Base-by-base conservation (phyloP, 805 yeast species). In the Candida manassasensis region DNA sequence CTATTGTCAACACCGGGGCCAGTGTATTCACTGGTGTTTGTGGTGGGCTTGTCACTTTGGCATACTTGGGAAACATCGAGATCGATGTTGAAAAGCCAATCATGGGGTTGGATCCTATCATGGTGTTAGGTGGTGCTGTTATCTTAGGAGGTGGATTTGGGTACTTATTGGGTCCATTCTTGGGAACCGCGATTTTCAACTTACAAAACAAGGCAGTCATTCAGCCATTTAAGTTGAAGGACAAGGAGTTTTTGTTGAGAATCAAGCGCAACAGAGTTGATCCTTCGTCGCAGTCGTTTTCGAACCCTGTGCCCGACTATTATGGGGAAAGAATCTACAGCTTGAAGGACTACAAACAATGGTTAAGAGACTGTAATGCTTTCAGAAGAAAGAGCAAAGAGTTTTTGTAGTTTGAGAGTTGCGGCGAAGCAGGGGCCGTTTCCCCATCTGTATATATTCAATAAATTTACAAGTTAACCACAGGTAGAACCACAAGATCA, bases 251-350 rank as follows among this genome's bases (percentile, higher is more conserved):
- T 49, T 68, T 90, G 55, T 73, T 74, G 45, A 90, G 78, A 53
- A 73, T 93, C 43, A 77, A 75, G 48, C 69, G 69, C 39, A 83
- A 87, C 61, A 73, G 98, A 51, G 97, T 89, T 19, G 95, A 93
- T 64, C 96, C 98, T 14, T 75, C 89, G 13, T 78, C 84, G 38
- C 96, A 89, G 63, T 78, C 88, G 52, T 82, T 88, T 62, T 74
- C 84, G 37, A 93, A 90, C 61, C 97, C 97, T 10, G 95, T 93
- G 31, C 96, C 97, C n/a, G 98, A 93, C 61, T 93, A 88, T 63
- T 93, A 93, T 56, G 98, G 98, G 27, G 98, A 93, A 64, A 85
- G 85, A 61, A 89, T 93, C 42, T 86, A 87, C 35, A 82, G 94
- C 35, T 62, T 90, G 53, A 76, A 77, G 48, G 89, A 79, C 45